Percentiles rank a stretch among this genome's conserved stretches.
Conservation (phyloP, 1,284 basidiomycete genomes). For the Pseudozyma hubeiensis region DNA sequence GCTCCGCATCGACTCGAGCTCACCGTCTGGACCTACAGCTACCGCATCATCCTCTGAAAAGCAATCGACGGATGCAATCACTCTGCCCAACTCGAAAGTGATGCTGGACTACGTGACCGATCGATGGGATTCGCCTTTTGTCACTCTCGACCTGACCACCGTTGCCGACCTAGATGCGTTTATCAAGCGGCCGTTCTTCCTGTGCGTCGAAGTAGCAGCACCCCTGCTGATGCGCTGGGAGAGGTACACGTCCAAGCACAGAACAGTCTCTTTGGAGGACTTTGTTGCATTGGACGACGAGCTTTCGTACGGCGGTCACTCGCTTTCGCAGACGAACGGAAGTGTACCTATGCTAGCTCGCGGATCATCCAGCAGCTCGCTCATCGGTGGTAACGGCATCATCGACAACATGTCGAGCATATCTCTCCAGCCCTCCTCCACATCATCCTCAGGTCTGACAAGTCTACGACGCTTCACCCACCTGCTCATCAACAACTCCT, state of each 20-base stretch:
- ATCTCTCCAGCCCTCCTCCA: slow-evolving; percentile 4
- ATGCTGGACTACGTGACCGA: slow-evolving; percentile 83
- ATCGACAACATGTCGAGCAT: slow-evolving; percentile 14
- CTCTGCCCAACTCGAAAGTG: slow-evolving; percentile 67
- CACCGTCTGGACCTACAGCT: background rate
- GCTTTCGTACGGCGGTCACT: slow-evolving; percentile 2
- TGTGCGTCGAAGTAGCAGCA: slow-evolving; percentile 87
- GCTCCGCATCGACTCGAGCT: slow-evolving; percentile 2
- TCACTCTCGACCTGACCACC: slow-evolving; percentile 80
- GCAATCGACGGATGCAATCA: slow-evolving; percentile 29
- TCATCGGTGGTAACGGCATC: slow-evolving; percentile 28
- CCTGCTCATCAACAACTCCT: slow-evolving; percentile 80
- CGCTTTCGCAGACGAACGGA: slow-evolving; percentile 4
- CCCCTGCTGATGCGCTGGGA: slow-evolving; percentile 74
- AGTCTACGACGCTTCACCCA: slow-evolving; percentile 69
- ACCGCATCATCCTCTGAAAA: no score
- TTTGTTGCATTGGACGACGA: slow-evolving; percentile 63
- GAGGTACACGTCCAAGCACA: slow-evolving; percentile 26
- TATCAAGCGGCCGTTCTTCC: slow-evolving; percentile 87
- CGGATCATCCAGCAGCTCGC: slow-evolving; percentile 18
- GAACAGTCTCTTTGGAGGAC: slow-evolving; percentile 43
- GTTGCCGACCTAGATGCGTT: slow-evolving; percentile 77
- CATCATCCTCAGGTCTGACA: slow-evolving; percentile 24
- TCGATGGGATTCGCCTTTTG: slow-evolving; percentile 83
- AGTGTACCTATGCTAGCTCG: slow-evolving; percentile 15